Base-by-base conservation (phyloP, 2,329 filamentous ascomycete genomes). In the Neonectria coccinea region DNA sequence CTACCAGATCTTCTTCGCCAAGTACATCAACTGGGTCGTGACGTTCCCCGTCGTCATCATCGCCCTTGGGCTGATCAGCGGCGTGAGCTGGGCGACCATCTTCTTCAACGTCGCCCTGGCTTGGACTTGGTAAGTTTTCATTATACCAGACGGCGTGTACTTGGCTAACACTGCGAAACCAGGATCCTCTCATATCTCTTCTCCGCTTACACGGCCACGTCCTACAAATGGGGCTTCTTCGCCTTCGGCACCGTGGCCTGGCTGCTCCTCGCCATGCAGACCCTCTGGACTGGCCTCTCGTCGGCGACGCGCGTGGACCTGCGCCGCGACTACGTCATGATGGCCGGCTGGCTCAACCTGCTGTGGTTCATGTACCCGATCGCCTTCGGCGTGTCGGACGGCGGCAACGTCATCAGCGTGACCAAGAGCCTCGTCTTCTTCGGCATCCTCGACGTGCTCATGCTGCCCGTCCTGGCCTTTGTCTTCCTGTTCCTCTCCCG, bases 151-250 rank as follows among this genome's bases (percentile, higher is more conserved):
- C 14, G 27, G 39, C 7, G 41, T 25, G 50, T 20, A 16, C 11
- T 47, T 58, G 29, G 57, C 66, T 25, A 2, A 58, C 36, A 6
- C 29, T 14, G 11, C 39, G 25, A 16, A 55, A 5, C 25, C 27
- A 76, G 74, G 74, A 71, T 86, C 65, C 69, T 86, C 69, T 77
- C 78, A 22, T 87, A 86, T 72, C 80, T 87, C 31, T 78, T 81
- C 56, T 79, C 78, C 22, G 83, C 85, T 56, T 83, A 81, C 75
- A 85, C 83, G 4, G 62, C 71, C 7, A 81, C 80, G 52, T 79
- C 77, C 69, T 87, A 88, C 76, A 87, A 86, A 75, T 88, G 85
- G 85, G 86, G 86, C 6, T 88, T 86, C 79, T 88, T 78, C 71
- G 81, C 77, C 66, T 85, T 86, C 61, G 85, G 85, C 67, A 83